Evolutionary conservation across 768 basidiomycete species (phyloP).

Genomic region (Suillus lakei): DNA sequence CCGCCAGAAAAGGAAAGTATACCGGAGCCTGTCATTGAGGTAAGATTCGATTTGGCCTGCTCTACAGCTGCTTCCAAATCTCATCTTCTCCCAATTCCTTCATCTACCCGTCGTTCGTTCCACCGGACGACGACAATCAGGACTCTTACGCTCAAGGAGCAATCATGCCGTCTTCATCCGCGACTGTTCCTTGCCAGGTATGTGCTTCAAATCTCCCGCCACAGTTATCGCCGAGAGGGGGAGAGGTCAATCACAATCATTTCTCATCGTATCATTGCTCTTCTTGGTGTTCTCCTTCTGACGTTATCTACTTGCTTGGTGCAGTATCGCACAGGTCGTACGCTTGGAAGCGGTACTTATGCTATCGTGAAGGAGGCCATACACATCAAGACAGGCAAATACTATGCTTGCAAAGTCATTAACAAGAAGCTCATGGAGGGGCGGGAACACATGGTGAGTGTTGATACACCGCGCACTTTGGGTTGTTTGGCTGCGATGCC

Average conservation of each 20-base stretch:
- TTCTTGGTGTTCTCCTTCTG: conserved; percentile 7
- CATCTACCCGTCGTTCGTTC: conserved; percentile 10
- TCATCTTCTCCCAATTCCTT: background rate
- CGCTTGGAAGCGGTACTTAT: conserved; percentile 90
- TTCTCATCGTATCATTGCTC: conserved; percentile 9
- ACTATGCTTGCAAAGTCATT: conserved; percentile 99
- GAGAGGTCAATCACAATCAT: background rate
- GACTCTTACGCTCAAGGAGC: conserved; percentile 14
- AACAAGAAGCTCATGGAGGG: conserved; percentile 99
- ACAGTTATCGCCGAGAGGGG: conserved; percentile 9
- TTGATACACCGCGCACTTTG: background rate
- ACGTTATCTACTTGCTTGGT: conserved; percentile 4
- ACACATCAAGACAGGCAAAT: conserved; percentile 89
- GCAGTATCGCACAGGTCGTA: conserved; percentile 88
- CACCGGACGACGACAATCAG: conserved; percentile 19
- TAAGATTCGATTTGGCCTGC: conserved; percentile 14
- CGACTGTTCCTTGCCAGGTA: conserved; percentile 55
- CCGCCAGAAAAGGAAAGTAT: conserved; percentile 27
- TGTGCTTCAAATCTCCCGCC: conserved; percentile 8
- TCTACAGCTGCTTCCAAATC: conserved; percentile 10
- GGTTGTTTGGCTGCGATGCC: background rate
- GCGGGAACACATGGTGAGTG: conserved; percentile 91
- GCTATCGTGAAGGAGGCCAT: conserved; percentile 96
- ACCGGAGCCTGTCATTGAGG: conserved; percentile 32
- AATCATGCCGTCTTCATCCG: conserved; percentile 35